Conservation (phyloP, 73 alveolate species). For the Paramecium octaurelia region DNA sequence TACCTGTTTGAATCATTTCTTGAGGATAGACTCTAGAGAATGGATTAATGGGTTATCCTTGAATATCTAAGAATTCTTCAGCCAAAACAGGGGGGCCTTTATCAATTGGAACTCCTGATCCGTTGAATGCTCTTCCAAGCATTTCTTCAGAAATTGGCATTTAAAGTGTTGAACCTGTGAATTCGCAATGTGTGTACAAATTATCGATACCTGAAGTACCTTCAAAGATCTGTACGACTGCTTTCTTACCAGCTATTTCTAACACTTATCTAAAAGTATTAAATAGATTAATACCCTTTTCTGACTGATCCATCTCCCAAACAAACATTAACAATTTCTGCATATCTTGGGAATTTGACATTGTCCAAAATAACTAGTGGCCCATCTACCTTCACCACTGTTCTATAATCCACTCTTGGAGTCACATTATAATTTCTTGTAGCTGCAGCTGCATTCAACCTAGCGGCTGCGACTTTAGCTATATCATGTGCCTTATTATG, state of each 20-base stretch:
- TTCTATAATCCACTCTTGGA: conserved; percentile 98
- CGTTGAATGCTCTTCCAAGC: conserved; percentile 99
- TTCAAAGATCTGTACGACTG: conserved; percentile 98
- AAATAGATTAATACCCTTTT: conserved; percentile 76
- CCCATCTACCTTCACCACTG: conserved; percentile 99
- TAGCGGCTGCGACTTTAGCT: conserved; percentile 41
- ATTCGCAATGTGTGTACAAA: conserved; percentile 93
- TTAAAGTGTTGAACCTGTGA: conserved; percentile 97
- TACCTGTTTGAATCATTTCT: conserved; percentile 99
- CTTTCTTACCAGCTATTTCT: conserved; percentile 98
- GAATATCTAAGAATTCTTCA: conserved; percentile 97
- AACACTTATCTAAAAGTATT: conserved; percentile 81
- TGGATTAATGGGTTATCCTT: conserved; percentile 99
- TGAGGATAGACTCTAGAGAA: conserved; percentile 94
- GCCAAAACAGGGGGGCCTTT: conserved; percentile 99
- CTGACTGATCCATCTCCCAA: conserved; percentile 98
- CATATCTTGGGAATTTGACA: conserved; percentile 98
- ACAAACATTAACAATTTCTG: conserved; percentile 96
- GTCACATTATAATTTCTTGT: conserved; percentile 85
- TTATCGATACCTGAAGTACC: conserved; percentile 99
- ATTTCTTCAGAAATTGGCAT: conserved; percentile 99
- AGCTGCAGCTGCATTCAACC: conserved; percentile 72
- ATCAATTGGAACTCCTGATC: conserved; percentile 99
- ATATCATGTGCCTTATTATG: background rate
- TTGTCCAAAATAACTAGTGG: conserved; percentile 99